Base-by-base conservation (phyloP, 2,329 filamentous ascomycete genomes). In the Geosmithia flava region DNA sequence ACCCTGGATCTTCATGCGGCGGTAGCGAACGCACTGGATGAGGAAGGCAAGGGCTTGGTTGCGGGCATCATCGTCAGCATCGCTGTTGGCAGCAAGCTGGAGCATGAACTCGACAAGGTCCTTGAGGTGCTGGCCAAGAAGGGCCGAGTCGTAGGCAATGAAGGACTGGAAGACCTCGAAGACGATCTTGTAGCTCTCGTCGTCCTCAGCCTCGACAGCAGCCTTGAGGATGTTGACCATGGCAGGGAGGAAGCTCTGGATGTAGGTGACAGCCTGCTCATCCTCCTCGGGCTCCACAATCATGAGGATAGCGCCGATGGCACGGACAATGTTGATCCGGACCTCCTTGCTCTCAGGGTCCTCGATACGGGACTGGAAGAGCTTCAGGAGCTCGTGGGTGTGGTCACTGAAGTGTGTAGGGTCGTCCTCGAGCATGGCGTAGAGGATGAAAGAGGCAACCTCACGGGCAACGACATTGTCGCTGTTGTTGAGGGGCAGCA, bases 161-260 rank as follows among this genome's bases (percentile, higher is more conserved):
- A 96, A 83, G 46, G 87, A 93, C 72, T 97, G 93, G 78, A 97
- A 95, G 55, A 95, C 89, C 63, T 97, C 93, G 58, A 97, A 98
- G 23, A 88, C 81, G 62, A 91, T 83, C 73, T 91, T 87, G 56
- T 86, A 83, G 62, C 85, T 84, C 62, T 95, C 90, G 57, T 96
- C 90, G 57, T 96, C 85, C 49, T 79, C 78, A 49, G 78, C 76
- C 57, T 88, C 78, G 50, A 97, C 85, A 23, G 86, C 80, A 53
- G 83, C 77, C 75, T 95, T 93, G 55, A 97, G 76, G 11, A 96
- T 87, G 53, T 81, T 78, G 51, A 97, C 91, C 84, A 97, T 93
- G 58, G 80, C 70, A 11, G 93, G 91, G 51, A 97, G 76, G 49
- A 93, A 80, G 54, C 77, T 74, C 66, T 94, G 87, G 62, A 97